Conservation (phyloP, 345 rosid species). For the Hypericum perforatum region DNA sequence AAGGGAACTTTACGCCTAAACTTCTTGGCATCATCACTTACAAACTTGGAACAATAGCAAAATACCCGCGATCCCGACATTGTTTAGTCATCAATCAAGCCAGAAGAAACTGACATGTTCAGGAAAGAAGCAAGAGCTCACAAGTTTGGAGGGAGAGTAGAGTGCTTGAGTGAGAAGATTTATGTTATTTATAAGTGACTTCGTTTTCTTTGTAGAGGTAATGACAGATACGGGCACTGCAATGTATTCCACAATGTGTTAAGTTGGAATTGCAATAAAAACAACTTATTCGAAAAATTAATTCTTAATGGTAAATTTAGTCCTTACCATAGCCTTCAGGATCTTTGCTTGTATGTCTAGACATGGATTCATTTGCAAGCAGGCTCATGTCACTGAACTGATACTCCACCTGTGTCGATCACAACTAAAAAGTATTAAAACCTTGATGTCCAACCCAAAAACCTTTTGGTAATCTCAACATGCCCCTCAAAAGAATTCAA, state of each 20-base stretch:
- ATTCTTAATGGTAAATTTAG: too few species aligned
- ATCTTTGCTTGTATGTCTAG: slow-evolving; percentile 75
- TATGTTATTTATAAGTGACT: slow-evolving; percentile 51
- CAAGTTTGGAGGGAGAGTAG: slow-evolving; percentile 75
- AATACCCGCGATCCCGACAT: too few species aligned
- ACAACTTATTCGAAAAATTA: too few species aligned
- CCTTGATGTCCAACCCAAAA: too few species aligned
- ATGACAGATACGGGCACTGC: slow-evolving; percentile 63
- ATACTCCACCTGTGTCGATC: slow-evolving; percentile 58
- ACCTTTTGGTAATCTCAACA: too few species aligned
- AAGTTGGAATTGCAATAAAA: too few species aligned
- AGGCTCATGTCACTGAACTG: slow-evolving; percentile 88
- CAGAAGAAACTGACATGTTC: neutral
- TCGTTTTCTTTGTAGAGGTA: slow-evolving; percentile 78
- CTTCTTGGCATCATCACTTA: slow-evolving; percentile 67
- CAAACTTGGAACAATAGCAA: slow-evolving; percentile 31
- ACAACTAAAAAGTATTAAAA: too few species aligned
- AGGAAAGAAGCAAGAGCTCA: slow-evolving; percentile 36
- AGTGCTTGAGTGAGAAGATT: too few species aligned
- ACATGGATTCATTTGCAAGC: slow-evolving; percentile 76
- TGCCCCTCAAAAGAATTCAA: too few species aligned
- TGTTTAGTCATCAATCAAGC: neutral
- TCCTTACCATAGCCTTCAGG: too few species aligned
- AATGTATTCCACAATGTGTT: too few species aligned
- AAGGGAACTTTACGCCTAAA: slow-evolving; percentile 63